Evolutionary conservation across 2,329 filamentous ascomycete genomes (phyloP), one percentile per base, ranked within the genome.

Genomic region (Arthrobotrys musiformis): DNA sequence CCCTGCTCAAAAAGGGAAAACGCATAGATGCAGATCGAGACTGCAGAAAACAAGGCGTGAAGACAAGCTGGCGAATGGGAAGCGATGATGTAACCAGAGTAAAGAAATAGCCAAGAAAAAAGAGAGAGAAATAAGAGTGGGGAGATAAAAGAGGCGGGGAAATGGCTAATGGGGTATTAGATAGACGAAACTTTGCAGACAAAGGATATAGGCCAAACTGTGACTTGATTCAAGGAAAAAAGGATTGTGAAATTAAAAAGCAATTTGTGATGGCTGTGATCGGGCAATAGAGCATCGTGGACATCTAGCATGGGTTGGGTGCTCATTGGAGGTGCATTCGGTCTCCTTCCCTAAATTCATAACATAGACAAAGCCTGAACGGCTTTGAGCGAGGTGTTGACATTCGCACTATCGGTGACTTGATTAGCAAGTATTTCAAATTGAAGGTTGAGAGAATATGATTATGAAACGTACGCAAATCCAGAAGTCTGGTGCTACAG

Each of bases 341-440:
- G 30, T 30, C 11, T 77, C 73, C 37, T 67, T 77, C 11, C 66
- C 61, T 15, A 77, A n/a, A 17, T 77, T 77, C 66, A 77, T 70
- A 11, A 62, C 64, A 22, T 77, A 77, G 9, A 70, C 66, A 30
- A 77, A 77, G 30, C 62, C 67, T 15, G 73, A 44, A n/a, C 63
- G 50, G 28, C 9, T 70, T 33, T 70, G 73, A 1, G 73, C 73
- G n/a, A 77, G 44, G n/a, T 19, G 19, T 44, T 70, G 66, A 26
- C 73, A 77, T 56, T 77, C 73, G 30, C 73, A 77, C 73, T 77
- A 9, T 76, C 42, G 15, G 33, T 19, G 8, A 44, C 50, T 56
- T 17, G 13, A 7, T 62, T 26, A 28, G 37, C 28, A 28, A 46
- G 26, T 30, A 30, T 33, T 13, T 46, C 11, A 22, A 40, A 40